Evolutionary conservation across 2,329 filamentous ascomycete species (phyloP), one percentile per base, ranked within the genome.

Genomic region (Penicillium sp.): DNA sequence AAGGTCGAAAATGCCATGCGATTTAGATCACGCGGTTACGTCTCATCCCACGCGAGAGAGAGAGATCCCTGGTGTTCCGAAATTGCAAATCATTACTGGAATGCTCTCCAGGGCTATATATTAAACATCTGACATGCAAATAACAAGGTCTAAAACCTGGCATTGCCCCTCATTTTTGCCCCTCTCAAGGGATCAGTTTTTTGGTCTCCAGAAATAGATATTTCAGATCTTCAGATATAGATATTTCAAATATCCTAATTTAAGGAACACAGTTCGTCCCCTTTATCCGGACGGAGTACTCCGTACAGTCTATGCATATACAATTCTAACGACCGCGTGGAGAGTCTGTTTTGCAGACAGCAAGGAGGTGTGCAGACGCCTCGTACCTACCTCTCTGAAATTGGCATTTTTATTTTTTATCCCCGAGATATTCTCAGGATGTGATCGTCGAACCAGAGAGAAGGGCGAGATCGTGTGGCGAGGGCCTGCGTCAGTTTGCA

Each of bases 261-360:
- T 36, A 7, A 31, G 11, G 12, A 46, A 25, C 2, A 17, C 2
- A 25, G 17, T 22, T 14, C 19, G 22, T 40, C 12, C 48, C 37
- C 42, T 22, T 47, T 41, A 46, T 40, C 25, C 17, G 14, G 42
- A 46, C 48, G 50, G 11, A 22, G 22, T 22, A 22, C 22, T 22
- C 22, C 22, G 22, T 22, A 22, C 4, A 22, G 22, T 22, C 26
- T 11, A 50, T 50, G 40, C 40, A 53, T 35, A 30, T 48, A 49
- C 19, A 22, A 35, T 25, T 38, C 28, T 4, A 35, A 46, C 49
- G 26, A 36, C 35, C 53, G 53, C 49, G 53, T 56, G 53, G 53
- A 31, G 17, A 56, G 38, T 53, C 53, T 53, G 53, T 56, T 56
- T 53, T 44, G 53, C 49, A 53, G 35, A 6, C 16, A 42, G 53